phyloP scores from a whole-genome alignment of 2,329 filamentous ascomycete genomes.

The Apiospora aurea region DNA sequence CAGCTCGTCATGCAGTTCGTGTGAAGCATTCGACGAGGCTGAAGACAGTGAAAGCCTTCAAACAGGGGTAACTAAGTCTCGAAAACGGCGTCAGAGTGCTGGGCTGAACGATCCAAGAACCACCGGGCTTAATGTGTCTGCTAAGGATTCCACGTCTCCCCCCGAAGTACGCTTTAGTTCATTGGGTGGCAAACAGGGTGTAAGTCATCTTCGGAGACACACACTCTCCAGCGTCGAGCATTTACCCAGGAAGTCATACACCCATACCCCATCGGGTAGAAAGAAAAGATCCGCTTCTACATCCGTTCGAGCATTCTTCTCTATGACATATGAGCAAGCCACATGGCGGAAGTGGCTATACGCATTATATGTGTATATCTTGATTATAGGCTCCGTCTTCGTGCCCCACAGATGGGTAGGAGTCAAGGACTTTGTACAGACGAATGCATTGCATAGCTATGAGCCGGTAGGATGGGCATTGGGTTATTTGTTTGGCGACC shows the following conservation, averaged over 20 bases:
- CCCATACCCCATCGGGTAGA: conserved; percentile 68
- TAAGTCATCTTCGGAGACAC: conserved; percentile 50
- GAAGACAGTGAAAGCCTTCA: conserved; percentile 37
- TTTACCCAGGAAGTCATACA: conserved; percentile 47
- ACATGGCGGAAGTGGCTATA: conserved; percentile 82
- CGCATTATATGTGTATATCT: conserved; percentile 77
- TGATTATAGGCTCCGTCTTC: conserved; percentile 71
- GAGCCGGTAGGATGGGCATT: conserved; percentile 95
- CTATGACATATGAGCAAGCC: conserved; percentile 82
- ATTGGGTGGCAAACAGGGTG: conserved; percentile 28
- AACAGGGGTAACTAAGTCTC: conserved; percentile 27
- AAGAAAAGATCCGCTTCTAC: conserved; percentile 70
- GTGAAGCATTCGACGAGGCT: conserved; percentile 40
- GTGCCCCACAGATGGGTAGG: conserved; percentile 55
- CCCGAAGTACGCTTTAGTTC: conserved; percentile 27
- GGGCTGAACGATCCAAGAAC: conserved; percentile 30
- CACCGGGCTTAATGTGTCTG: conserved; percentile 25
- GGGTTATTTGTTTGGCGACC: conserved; percentile 85
- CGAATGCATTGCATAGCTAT: conserved; percentile 69
- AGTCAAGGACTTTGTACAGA: conserved; percentile 73
- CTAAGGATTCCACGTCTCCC: background rate
- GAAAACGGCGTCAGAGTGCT: conserved; percentile 32
- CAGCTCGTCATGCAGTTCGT: conserved; percentile 43
- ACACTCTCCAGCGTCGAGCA: conserved; percentile 57
- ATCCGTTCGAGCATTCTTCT: conserved; percentile 75